Conservation (phyloP, 176 grass and related monocot genomes). For the Triticum turgidum region DNA sequence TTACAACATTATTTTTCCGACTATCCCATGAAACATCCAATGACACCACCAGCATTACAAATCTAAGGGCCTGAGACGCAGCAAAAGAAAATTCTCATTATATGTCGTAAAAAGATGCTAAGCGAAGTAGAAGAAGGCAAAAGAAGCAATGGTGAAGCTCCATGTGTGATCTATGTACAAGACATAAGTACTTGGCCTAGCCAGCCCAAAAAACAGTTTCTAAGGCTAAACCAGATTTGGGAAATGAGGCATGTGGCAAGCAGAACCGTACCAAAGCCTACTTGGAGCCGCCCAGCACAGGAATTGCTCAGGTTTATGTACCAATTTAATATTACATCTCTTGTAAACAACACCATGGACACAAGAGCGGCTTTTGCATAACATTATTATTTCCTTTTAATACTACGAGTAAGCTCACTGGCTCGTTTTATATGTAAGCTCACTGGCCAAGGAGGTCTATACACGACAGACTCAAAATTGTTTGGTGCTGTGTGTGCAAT, state of each 20-base stretch:
- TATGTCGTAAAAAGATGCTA: neutral
- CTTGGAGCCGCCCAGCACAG: neutral
- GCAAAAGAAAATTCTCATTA: neutral
- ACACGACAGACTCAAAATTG: constrained; percentile 6
- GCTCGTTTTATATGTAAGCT: constrained; percentile 11
- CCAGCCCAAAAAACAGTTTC: neutral
- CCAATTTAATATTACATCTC: neutral
- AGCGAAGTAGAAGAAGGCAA: neutral
- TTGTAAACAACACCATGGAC: neutral
- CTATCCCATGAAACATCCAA: constrained; percentile 6
- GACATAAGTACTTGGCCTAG: neutral
- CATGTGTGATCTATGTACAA: constrained; percentile 8
- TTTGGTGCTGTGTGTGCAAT: neutral
- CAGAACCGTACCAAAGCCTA: neutral
- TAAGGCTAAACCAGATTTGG: neutral
- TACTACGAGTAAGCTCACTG: neutral
- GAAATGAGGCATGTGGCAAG: neutral
- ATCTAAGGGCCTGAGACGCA: neutral
- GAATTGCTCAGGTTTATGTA: neutral
- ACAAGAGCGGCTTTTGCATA: neutral
- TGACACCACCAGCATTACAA: neutral
- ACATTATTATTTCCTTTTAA: neutral
- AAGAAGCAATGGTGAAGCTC: neutral
- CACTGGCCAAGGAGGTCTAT: constrained; percentile 11
- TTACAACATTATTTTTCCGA: neutral